A percentile compares a stretch with the other conserved stretches of the same genome.
These are phyloP conservation scores for California macrophylla DNA, from an alignment of 441 rosid genomes.

Conservation along the genomic window DNA sequence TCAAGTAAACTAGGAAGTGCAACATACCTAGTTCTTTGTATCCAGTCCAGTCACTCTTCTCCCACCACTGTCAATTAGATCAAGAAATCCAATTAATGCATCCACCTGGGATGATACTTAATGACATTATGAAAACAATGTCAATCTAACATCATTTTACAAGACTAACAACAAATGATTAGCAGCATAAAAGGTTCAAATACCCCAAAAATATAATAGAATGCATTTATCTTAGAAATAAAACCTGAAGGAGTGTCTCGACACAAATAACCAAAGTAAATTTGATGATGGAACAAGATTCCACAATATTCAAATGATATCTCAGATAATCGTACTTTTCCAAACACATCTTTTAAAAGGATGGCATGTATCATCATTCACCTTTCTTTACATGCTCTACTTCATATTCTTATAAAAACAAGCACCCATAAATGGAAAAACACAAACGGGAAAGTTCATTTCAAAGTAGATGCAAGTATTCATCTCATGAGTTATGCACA, in stretches of 20 bases:
- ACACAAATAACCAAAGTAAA: neutral
- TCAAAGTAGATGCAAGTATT: neutral
- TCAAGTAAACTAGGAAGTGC: conserved; percentile 5
- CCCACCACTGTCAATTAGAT: conserved; percentile 99
- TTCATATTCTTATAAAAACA: neutral
- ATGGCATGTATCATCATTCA: neutral
- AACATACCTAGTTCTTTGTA: conserved; percentile 92
- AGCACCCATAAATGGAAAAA: neutral
- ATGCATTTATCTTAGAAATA: neutral
- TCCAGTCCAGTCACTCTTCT: conserved; percentile 99
- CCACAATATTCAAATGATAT: neutral
- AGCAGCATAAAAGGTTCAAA: neutral
- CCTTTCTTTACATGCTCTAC: neutral
- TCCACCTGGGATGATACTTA: conserved; percentile 56
- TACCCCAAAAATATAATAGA: neutral
- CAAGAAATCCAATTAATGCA: conserved; percentile 67
- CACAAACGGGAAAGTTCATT: neutral
- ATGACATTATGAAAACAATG: conserved; percentile 38
- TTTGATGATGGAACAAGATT: neutral
- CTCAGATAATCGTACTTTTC: neutral
- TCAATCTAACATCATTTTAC: conserved; percentile 9
- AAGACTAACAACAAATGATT: conserved; percentile 12
- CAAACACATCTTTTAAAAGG: neutral
- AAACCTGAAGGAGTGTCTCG: neutral
- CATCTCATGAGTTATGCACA: neutral